phyloP scores from a whole-genome alignment of 1,139 yeast genomes.

The Taiozyma sp. region DNA sequence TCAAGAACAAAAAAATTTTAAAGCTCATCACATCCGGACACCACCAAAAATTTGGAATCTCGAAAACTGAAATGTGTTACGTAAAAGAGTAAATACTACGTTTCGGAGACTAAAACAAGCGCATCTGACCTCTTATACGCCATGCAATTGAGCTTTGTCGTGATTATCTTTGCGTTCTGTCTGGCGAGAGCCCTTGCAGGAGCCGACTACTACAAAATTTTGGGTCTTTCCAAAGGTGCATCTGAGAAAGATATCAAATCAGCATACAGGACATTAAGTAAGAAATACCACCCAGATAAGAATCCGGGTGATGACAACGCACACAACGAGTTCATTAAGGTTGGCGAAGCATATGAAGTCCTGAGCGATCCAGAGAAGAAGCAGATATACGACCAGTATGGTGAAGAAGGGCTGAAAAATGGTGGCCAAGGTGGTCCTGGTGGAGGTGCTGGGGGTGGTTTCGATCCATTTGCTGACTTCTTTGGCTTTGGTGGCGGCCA shows the following conservation, averaged over 20 bases:
- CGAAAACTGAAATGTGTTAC: conserved; percentile 1
- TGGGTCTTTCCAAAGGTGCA: conserved; percentile 71
- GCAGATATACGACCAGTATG: conserved; percentile 68
- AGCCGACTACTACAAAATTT: conserved; percentile 39
- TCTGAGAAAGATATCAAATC: conserved; percentile 78
- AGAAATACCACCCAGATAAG: conserved; percentile 94
- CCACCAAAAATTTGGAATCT: not conserved
- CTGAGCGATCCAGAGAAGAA: conserved; percentile 73
- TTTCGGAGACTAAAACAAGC: not conserved
- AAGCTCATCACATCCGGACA: conserved; percentile 4
- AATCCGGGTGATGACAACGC: conserved; percentile 80
- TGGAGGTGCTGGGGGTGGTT: conserved; percentile 34
- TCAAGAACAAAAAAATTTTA: not conserved
- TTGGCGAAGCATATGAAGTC: conserved; percentile 93
- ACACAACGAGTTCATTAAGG: conserved; percentile 79
- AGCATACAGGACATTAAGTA: conserved; percentile 80
- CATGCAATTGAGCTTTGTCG: not conserved
- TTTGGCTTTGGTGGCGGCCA: conserved; percentile 61
- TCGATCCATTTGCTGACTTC: conserved; percentile 68
- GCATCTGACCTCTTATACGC: not conserved
- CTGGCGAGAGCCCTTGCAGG: conserved; percentile 12
- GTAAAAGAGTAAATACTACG: not conserved
- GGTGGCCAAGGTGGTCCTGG: conserved; percentile 34
- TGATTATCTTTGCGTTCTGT: not conserved
- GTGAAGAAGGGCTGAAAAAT: conserved; percentile 72